A percentile compares a stretch with the other conserved stretches of the same genome.
These are phyloP conservation scores for Akanthomyces dipterigenus DNA, from an alignment of 2,329 filamentous ascomycete species.

Conservation along the genomic window DNA sequence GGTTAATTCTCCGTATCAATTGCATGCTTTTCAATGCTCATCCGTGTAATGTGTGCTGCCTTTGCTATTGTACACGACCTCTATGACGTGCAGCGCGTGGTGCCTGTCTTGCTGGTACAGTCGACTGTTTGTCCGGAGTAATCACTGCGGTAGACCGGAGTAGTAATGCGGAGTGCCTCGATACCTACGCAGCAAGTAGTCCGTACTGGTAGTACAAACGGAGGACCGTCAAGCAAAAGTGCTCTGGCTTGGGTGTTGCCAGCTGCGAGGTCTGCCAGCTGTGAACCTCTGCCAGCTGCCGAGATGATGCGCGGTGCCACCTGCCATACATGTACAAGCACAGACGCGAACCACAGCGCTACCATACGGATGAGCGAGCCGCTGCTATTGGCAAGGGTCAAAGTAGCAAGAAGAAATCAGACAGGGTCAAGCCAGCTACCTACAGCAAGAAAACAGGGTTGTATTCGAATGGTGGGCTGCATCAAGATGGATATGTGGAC, in stretches of 20 bases:
- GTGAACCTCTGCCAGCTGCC: neutral
- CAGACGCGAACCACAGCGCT: neutral
- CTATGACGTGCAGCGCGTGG: too few relatives aligned
- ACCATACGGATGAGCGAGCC: neutral
- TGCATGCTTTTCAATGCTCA: neutral
- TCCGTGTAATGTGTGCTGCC: too few relatives aligned
- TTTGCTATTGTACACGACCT: too few relatives aligned
- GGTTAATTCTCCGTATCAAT: neutral
- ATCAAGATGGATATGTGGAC: neutral
- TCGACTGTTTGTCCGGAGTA: too few relatives aligned
- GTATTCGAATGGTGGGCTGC: neutral
- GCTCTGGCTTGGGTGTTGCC: neutral
- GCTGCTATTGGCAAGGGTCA: neutral
- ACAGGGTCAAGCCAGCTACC: too few relatives aligned
- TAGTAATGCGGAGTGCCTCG: neutral
- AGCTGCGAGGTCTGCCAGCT: neutral
- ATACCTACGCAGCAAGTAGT: too few relatives aligned
- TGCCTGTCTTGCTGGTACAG: too few relatives aligned
- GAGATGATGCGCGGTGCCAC: neutral
- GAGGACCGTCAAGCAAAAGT: slow-evolving; percentile 1
- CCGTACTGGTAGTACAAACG: too few relatives aligned
- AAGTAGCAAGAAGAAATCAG: too few relatives aligned
- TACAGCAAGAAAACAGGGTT: neutral
- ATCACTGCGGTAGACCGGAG: neutral
- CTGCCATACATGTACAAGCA: neutral